These are phyloP conservation scores for Eucalyptus regnans DNA, from an alignment of 345 rosid genomes.

Conservation along the genomic window DNA sequence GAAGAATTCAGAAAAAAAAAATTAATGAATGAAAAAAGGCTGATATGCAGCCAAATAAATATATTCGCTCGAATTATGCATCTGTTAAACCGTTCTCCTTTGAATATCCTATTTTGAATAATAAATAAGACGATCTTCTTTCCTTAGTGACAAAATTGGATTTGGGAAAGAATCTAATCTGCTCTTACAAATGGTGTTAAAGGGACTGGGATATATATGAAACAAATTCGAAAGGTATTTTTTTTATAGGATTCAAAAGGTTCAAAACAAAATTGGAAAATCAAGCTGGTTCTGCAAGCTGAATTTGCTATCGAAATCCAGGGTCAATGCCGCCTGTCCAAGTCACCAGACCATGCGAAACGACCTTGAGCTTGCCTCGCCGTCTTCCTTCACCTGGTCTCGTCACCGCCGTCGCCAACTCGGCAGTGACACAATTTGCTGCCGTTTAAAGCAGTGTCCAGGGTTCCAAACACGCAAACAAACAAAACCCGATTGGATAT, in stretches of 20 bases:
- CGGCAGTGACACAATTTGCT: no score
- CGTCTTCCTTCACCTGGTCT: not conserved
- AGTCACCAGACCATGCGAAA: not conserved
- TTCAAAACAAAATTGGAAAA: no score
- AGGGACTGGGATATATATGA: not conserved
- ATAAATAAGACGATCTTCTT: not conserved
- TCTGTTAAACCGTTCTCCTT: not conserved
- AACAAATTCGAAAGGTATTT: not conserved
- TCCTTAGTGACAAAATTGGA: not conserved
- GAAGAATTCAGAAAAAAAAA: no score
- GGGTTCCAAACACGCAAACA: no score
- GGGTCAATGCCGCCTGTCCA: not conserved
- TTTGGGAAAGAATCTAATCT: not conserved
- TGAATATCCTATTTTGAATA: not conserved
- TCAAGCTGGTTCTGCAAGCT: rapidly evolving
- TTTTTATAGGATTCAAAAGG: not conserved
- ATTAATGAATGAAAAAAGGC: no score
- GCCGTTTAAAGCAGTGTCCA: no score
- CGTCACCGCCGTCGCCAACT: not conserved
- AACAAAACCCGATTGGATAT: not conserved
- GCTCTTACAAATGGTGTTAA: not conserved
- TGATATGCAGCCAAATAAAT: not conserved
- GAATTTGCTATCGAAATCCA: not conserved
- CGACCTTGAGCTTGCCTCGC: not conserved
- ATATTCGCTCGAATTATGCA: not conserved